Evolutionary conservation across 352 stramenopile genomes (phyloP).

Genomic region (Globisporangium parvum): DNA sequence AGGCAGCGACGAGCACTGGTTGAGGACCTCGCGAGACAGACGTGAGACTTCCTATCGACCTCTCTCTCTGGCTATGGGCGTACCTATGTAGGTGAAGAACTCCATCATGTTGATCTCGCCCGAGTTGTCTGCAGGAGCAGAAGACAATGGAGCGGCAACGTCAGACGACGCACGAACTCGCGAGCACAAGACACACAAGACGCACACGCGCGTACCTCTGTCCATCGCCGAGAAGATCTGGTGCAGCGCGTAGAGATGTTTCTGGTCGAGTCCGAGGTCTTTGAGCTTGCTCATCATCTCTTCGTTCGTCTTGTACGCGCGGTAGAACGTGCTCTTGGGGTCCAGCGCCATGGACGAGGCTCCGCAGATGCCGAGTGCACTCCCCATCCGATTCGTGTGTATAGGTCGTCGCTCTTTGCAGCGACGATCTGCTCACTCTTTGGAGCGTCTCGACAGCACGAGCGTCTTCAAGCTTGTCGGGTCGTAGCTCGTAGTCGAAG

Average conservation of each 20-base stretch:
- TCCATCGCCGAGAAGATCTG: constrained; percentile 56
- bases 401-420: too few relatives aligned
- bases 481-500: too few relatives aligned
- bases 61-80: too few relatives aligned
- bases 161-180: background rate
- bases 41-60: too few relatives aligned
- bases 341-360: background rate
- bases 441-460: too few relatives aligned
- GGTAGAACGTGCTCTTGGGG: constrained; percentile 16
- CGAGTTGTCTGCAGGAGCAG: constrained; percentile 32
- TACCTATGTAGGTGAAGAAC: constrained; percentile 67
- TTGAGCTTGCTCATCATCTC: constrained; percentile 29
- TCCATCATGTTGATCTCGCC: constrained; percentile 60
- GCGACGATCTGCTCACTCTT: too few relatives aligned
- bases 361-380: background rate
- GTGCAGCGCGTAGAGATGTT: constrained; percentile 39
- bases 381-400: constrained; percentile 1
- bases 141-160: background rate
- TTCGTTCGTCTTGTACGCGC: constrained; percentile 35
- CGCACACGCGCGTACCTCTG: constrained; percentile 17
- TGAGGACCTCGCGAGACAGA: too few relatives aligned
- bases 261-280: constrained; percentile 37
- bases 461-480: too few relatives aligned
- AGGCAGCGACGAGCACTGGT: background rate
- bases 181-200: too few relatives aligned